Conservation (phyloP, 257 asterid species). For the Solanum pennellii region DNA sequence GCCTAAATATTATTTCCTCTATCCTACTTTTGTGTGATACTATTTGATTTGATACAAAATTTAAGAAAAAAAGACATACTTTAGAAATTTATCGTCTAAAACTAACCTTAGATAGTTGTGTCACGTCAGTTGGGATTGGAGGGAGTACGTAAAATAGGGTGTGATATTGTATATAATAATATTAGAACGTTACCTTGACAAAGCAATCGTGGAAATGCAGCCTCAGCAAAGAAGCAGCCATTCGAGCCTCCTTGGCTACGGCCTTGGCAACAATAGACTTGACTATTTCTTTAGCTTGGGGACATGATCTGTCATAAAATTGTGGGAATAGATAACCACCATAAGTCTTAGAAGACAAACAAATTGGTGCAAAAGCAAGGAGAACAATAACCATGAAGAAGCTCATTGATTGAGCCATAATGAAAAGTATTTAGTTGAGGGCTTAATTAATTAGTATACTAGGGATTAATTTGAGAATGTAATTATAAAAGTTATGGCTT, state of each 20-base stretch:
- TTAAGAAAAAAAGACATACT: no score
- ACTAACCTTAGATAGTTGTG: not conserved
- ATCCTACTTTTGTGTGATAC: not conserved
- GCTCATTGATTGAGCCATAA: slow-evolving; percentile 31
- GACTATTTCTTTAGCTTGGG: slow-evolving; percentile 46
- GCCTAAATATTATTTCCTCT: no score
- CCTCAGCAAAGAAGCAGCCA: slow-evolving; percentile 88
- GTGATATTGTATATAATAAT: not conserved
- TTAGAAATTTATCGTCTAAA: no score
- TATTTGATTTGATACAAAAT: no score
- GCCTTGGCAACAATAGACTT: slow-evolving; percentile 64
- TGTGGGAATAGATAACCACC: slow-evolving; percentile 72
- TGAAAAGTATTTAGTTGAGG: not conserved
- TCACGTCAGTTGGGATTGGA: not conserved
- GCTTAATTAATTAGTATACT: not conserved
- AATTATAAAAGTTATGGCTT: not conserved
- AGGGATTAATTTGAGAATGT: not conserved
- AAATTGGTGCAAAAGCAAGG: slow-evolving; percentile 45
- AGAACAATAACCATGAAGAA: slow-evolving; percentile 24
- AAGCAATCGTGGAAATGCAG: slow-evolving; percentile 95
- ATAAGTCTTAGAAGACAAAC: slow-evolving; percentile 24
- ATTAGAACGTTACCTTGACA: slow-evolving; percentile 45
- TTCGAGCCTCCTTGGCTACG: slow-evolving; percentile 65
- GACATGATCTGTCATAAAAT: slow-evolving; percentile 69
- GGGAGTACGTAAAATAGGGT: not conserved